These are phyloP conservation scores for Arctium lappa DNA, from an alignment of 129 eudicot species.

Conservation along the genomic window DNA sequence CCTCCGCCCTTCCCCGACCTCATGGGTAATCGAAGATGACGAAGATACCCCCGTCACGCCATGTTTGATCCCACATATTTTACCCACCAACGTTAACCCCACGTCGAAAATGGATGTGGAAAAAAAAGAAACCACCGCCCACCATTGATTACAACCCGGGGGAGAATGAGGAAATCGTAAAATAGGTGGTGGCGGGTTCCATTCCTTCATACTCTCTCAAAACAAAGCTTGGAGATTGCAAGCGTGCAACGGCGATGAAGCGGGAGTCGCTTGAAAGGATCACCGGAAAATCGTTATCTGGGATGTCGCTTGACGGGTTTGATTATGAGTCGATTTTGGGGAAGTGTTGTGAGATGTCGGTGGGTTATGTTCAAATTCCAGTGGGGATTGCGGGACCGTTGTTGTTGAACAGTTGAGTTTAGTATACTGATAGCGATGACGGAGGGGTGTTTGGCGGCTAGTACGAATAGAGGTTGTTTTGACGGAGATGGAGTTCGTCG, in stretches of 20 bases:
- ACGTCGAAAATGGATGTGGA: neutral
- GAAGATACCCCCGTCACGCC: slow-evolving; percentile 2
- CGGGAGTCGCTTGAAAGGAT: slow-evolving; percentile 34
- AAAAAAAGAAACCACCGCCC: neutral
- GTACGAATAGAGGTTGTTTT: slow-evolving; percentile 37
- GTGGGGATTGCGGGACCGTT: slow-evolving; percentile 52
- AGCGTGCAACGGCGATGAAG: slow-evolving; percentile 28
- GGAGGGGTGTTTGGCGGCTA: slow-evolving; percentile 45
- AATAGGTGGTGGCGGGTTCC: slow-evolving; percentile 11
- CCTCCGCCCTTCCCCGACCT: slow-evolving; percentile 12
- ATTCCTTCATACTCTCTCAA: slow-evolving; percentile 16
- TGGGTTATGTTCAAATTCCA: slow-evolving; percentile 47
- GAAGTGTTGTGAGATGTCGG: slow-evolving; percentile 41
- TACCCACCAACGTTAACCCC: neutral
- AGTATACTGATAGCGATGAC: slow-evolving; percentile 48
- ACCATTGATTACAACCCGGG: neutral
- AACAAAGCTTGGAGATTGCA: slow-evolving; percentile 21
- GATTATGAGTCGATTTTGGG: slow-evolving; percentile 21
- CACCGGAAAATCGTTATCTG: slow-evolving; percentile 14
- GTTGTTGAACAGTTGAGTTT: slow-evolving; percentile 32
- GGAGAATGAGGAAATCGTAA: slow-evolving; percentile 22
- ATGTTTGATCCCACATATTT: slow-evolving; percentile 15
- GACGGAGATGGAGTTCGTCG: no score
- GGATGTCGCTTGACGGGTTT: slow-evolving; percentile 16
- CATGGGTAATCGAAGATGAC: slow-evolving; percentile 19